Conservation (phyloP, 1,284 basidiomycete genomes). For the Pseudozyma sp. region DNA sequence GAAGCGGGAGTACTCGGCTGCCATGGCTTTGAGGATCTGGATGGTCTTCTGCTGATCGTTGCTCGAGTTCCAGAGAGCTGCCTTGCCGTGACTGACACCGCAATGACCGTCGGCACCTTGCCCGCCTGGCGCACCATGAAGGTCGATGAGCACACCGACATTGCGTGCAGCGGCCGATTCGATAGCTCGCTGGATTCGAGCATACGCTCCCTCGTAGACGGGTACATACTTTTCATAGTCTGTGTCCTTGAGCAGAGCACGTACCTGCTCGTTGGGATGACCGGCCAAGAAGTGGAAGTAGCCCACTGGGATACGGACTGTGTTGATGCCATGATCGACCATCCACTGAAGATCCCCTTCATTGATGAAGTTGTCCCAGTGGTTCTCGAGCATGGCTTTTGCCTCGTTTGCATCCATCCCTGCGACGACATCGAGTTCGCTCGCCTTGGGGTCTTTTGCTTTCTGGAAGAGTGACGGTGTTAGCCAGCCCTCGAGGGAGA, state of each 20-base stretch:
- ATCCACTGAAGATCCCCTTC: slow-evolving; percentile 75
- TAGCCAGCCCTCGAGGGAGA: slow-evolving; percentile 68
- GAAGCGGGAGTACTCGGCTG: slow-evolving; percentile 68
- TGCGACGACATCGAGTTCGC: slow-evolving; percentile 76
- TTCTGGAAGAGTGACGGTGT: slow-evolving; percentile 61
- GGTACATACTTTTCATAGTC: slow-evolving; percentile 76
- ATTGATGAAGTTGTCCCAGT: slow-evolving; percentile 77
- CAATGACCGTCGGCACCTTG: slow-evolving; percentile 71
- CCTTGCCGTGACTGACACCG: slow-evolving; percentile 47
- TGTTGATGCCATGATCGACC: slow-evolving; percentile 79
- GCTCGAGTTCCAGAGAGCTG: slow-evolving; percentile 66
- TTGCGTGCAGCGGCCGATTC: slow-evolving; percentile 75
- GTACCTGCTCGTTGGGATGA: slow-evolving; percentile 75
- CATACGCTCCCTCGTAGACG: slow-evolving; percentile 81
- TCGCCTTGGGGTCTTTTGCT: slow-evolving; percentile 52
- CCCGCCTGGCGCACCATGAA: slow-evolving; percentile 76
- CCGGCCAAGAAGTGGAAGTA: slow-evolving; percentile 80
- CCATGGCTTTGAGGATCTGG: slow-evolving; percentile 74
- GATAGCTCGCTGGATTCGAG: slow-evolving; percentile 77
- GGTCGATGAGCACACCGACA: slow-evolving; percentile 81
- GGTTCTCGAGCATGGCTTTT: slow-evolving; percentile 76
- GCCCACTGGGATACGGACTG: slow-evolving; percentile 81
- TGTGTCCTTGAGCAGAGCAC: slow-evolving; percentile 75
- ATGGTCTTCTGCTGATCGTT: slow-evolving; percentile 71
- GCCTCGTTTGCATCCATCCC: slow-evolving; percentile 72